These are phyloP conservation scores for Neurospora sp. DNA, from an alignment of 495 filamentous ascomycete species.

Conservation along the genomic window DNA sequence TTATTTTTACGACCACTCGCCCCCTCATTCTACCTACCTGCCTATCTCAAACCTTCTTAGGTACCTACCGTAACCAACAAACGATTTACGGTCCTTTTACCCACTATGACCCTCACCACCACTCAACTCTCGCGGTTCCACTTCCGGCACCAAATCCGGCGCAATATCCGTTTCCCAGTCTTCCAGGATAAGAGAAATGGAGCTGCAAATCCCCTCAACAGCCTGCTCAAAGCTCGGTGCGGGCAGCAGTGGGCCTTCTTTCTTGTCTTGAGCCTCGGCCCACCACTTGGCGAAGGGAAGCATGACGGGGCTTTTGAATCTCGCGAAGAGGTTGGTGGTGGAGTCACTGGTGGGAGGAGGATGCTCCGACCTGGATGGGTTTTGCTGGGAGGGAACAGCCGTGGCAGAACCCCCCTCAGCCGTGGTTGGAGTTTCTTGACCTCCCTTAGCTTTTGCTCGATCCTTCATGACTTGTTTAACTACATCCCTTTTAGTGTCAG, in stretches of 20 bases:
- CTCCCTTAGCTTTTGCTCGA: background rate
- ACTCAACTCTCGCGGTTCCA: background rate
- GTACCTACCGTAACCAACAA: background rate
- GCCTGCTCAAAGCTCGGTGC: background rate
- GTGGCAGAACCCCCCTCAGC: background rate
- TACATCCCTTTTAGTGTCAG: background rate
- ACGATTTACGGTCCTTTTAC: background rate
- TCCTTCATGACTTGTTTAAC: background rate
- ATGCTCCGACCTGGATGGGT: background rate
- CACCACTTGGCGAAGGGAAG: background rate
- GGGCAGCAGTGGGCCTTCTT: background rate
- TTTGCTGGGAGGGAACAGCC: background rate
- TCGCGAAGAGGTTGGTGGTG: background rate
- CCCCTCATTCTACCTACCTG: background rate
- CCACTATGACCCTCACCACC: background rate
- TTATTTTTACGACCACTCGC: background rate
- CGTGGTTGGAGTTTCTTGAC: background rate
- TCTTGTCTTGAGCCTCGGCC: background rate
- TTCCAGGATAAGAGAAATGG: background rate
- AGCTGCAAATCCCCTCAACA: background rate
- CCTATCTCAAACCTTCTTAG: background rate
- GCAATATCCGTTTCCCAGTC: background rate
- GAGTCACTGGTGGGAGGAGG: background rate
- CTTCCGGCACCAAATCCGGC: background rate
- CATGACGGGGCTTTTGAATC: background rate